Evolutionary conservation across 441 rosid species (phyloP).

Genomic region (Pelargonium cotyledonis): DNA sequence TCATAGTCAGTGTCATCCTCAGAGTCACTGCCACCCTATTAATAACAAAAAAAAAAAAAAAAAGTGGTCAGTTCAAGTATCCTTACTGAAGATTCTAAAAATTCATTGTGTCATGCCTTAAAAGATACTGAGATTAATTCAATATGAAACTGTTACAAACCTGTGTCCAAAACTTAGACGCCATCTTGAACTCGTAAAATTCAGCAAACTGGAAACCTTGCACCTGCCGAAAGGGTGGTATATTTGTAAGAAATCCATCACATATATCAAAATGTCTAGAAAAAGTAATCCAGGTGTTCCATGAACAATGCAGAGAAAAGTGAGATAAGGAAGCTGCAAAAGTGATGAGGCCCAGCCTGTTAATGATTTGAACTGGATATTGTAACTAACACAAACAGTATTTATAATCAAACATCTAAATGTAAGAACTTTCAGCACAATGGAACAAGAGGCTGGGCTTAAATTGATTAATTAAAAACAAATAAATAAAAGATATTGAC

Average conservation of each 20-base stretch:
- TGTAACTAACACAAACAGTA: neutral
- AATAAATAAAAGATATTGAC: no score
- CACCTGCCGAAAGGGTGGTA: neutral
- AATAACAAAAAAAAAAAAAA: constrained; percentile 5
- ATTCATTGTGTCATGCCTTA: neutral
- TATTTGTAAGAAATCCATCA: neutral
- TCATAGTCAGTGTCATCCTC: constrained; percentile 46
- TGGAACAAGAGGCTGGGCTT: neutral
- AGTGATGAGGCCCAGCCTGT: neutral
- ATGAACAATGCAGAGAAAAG: neutral
- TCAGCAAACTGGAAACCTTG: constrained; percentile 8
- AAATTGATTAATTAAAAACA: no score
- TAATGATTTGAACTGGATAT: neutral
- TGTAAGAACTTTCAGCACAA: neutral
- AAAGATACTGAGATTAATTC: neutral
- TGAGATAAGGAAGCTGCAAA: neutral
- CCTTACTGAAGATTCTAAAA: no score
- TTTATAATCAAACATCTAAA: neutral
- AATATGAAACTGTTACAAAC: constrained; percentile 21
- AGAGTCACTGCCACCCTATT: constrained; percentile 46
- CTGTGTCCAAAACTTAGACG: constrained; percentile 46
- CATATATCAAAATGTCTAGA: neutral
- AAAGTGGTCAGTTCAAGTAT: no score
- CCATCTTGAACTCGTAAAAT: constrained; percentile 18
- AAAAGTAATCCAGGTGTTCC: neutral